Evolutionary conservation across 352 stramenopile species (phyloP), one percentile per base, ranked within the genome.

Genomic region (Phytophthora sansomeana): DNA sequence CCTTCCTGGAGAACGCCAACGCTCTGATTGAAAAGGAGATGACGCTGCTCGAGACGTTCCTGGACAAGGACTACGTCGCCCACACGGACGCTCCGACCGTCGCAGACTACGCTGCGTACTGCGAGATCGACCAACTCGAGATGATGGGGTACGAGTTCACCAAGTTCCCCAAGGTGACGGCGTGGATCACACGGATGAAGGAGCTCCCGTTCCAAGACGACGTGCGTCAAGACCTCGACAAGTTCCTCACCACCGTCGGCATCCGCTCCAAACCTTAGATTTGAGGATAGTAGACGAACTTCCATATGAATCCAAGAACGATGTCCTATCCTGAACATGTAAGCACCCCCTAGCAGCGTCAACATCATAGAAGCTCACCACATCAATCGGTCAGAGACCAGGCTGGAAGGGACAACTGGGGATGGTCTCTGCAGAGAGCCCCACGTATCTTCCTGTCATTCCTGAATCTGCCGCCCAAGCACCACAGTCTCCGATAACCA

Each of bases 71-170:
- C 55, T 90, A 68, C 55, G 50, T 87, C 38, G 81, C 77, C 0
- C 58, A 71, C 24, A 80, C 76, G 24, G 46, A 78, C 47, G 26
- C 43, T 4, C 72, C 77, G 0, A 88, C 81, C 28, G 47, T 88
- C 36, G 81, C 77, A 0, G 81, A 90, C 65, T 77, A 77, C 26
- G 62, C 63, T 4, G 51, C 63, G 33, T 87, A 90, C 67, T 88
- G 78, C 46, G 78, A 90, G 69, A 72, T 78, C 44, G 81, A 85
- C 47, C 81, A 88, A 59, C 57, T 88, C 3, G 69, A 88, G 51
- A 61, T 70, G 24, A 78, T 83, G 47, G 68, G 61, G 16, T 74
- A 80, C 54, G 64, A 87, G 30, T 77, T 87, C 19, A 14, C 44
- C 38, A 77, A 78, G 62, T 88, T 75, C 49, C 56, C 69, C 0